phyloP scores from a whole-genome alignment of 208 protist species.

The Plasmodiophora brassicae region DNA sequence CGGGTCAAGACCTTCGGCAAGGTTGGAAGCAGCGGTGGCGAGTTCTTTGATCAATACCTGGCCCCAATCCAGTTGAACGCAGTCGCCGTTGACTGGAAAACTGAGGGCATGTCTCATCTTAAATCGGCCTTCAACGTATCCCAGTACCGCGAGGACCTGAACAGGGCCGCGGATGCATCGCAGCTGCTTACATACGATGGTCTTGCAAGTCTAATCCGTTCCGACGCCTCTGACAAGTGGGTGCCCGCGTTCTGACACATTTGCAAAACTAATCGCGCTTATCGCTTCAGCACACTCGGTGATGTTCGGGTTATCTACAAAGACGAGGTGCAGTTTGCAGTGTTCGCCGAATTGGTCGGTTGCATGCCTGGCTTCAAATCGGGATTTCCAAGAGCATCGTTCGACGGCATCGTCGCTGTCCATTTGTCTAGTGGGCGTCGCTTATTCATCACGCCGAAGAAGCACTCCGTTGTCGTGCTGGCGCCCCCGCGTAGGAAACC shows the following conservation, averaged over 20 bases:
- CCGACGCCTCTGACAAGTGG: too few species aligned
- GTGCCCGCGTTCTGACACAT: neutral
- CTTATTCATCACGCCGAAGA: too few species aligned
- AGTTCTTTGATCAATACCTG: slow-evolving; percentile 29
- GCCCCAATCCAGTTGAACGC: neutral
- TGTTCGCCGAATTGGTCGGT: neutral
- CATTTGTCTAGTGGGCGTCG: neutral
- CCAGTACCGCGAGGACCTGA: neutral
- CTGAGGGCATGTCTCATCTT: neutral
- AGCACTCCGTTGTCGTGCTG: too few species aligned
- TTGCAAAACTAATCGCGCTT: neutral
- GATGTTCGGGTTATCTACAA: too few species aligned
- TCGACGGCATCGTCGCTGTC: neutral
- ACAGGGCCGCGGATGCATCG: neutral
- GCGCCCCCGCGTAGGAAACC: too few species aligned
- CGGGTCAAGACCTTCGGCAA: slow-evolving; percentile 32
- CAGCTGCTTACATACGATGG: neutral
- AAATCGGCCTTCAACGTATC: neutral
- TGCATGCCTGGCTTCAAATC: slow-evolving; percentile 31
- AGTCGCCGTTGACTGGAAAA: neutral
- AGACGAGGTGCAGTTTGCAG: neutral
- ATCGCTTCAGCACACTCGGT: too few species aligned
- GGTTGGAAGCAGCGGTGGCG: slow-evolving; percentile 5
- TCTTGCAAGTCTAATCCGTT: neutral
- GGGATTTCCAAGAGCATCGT: slow-evolving; percentile 25